Percentiles rank a stretch among this genome's conserved stretches.
Conservation (phyloP, 306 rosid species). For the Glycyrrhiza uralensis region DNA sequence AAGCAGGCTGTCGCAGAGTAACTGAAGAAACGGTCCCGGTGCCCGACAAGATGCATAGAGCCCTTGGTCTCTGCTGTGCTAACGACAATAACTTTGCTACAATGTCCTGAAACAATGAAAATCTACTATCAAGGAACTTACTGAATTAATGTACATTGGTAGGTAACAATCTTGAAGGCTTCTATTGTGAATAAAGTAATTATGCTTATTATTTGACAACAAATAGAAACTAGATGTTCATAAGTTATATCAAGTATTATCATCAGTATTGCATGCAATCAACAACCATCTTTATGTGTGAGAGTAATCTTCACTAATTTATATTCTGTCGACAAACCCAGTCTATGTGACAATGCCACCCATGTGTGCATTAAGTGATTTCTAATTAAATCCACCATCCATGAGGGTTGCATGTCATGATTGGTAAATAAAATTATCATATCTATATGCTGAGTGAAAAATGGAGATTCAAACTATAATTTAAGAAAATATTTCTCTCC, state of each 20-base stretch:
- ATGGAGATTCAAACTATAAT: neutral
- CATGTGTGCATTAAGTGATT: neutral
- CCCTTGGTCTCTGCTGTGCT: constrained; percentile 96
- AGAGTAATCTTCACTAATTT: constrained; percentile 3
- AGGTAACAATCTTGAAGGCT: neutral
- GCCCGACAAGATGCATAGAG: constrained; percentile 86
- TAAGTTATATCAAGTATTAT: neutral
- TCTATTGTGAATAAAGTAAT: neutral
- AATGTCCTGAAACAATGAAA: constrained; percentile 59
- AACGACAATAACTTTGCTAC: constrained; percentile 74
- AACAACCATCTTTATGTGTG: neutral
- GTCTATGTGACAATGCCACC: neutral
- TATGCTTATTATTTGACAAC: neutral
- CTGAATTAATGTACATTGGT: neutral
- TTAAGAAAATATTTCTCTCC: neutral
- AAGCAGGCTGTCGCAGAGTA: constrained; percentile 84
- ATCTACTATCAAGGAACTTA: constrained; percentile 17
- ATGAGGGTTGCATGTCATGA: constrained; percentile 5
- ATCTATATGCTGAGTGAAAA: neutral
- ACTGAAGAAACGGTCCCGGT: constrained; percentile 76
- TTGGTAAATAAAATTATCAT: neutral
- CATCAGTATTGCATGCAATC: constrained; percentile 1
- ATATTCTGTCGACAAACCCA: constrained; percentile 2
- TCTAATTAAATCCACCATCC: neutral
- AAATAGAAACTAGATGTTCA: neutral